These are phyloP conservation scores for Phialocephala sp. DNA, from an alignment of 2,329 filamentous ascomycete species.

Conservation along the genomic window DNA sequence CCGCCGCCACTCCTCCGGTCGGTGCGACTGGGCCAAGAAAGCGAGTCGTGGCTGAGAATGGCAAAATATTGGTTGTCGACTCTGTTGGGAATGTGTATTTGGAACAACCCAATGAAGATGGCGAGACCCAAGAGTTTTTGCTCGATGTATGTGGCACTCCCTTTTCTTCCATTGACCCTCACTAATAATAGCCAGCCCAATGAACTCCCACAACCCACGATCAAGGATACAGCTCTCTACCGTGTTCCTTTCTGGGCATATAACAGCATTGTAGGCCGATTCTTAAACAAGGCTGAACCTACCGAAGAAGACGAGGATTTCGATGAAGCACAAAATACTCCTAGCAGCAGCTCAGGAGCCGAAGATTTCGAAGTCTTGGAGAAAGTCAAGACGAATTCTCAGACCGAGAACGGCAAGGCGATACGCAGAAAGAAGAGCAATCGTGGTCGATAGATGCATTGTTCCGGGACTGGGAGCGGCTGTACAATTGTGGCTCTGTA, in stretches of 20 bases:
- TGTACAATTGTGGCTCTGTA: not conserved
- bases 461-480: not conserved
- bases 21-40: constrained; percentile 80
- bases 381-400: constrained; percentile 48
- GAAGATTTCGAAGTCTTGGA: constrained; percentile 69
- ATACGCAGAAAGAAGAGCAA: constrained; percentile 39
- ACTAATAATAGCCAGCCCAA: constrained; percentile 62
- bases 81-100: constrained; percentile 90
- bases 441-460: constrained; percentile 25
- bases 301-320: constrained; percentile 47
- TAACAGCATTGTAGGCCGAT: constrained; percentile 58
- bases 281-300: constrained; percentile 48
- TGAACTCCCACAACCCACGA: constrained; percentile 77
- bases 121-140: constrained; percentile 80
- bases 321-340: constrained; percentile 51
- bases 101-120: constrained; percentile 90
- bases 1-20: constrained; percentile 47
- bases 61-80: constrained; percentile 93
- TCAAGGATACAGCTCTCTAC: constrained; percentile 83
- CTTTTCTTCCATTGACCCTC: constrained; percentile 30
- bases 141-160: constrained; percentile 74
- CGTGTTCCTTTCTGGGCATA: constrained; percentile 79
- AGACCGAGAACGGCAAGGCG: constrained; percentile 38
- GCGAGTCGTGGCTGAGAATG: constrained; percentile 90
- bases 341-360: constrained; percentile 60